Evolutionary conservation across 2,329 filamentous ascomycete species (phyloP), one percentile per base, ranked within the genome.

Genomic region (Aspergillus pseudoviridinutans): DNA sequence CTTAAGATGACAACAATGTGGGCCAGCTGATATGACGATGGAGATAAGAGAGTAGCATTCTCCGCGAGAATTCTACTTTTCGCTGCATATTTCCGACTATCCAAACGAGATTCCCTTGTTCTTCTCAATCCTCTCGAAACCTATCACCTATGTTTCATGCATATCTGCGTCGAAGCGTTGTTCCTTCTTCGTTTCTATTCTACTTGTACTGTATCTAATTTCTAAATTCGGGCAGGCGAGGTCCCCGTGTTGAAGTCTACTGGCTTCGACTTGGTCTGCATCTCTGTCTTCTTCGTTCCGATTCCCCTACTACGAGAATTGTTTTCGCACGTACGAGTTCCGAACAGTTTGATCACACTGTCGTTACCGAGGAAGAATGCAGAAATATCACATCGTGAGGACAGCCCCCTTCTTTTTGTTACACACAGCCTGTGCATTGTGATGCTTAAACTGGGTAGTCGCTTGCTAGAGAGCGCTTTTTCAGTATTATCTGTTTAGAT

Each of bases 151-250:
- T 38, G 50, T 62, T 59, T 56, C 57, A 51, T 54, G 50, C 59
- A 50, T 56, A 41, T 49, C 54, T 61, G 52, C 54, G 50, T 57
- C 24, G 49, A 51, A 49, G 24, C 47, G 44, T 51, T 25, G 53
- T 35, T 58, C 29, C 53, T 49, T 57, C 56, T 57, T 58, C 59
- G 47, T 61, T 64, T 60, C 58, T 50, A 64, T 64, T 59, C 22
- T 47, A 24, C n/a, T 14, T 68, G 66, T 71, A 71, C 65, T 71
- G 69, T 70, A 71, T 64, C 66, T 70, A 69, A 66, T 67, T 60
- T 57, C 61, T 61, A 54, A 47, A 50, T 25, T 49, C 52, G 59
- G 57, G 51, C 54, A 60, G 54, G 58, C 51, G 56, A 51, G 55
- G 29, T 28, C 32, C 32, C 55, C 50, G 50, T 20, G 35, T 54